Conservation (phyloP, 2,329 filamentous ascomycete genomes). For the Colletotrichum tamarilloi region DNA sequence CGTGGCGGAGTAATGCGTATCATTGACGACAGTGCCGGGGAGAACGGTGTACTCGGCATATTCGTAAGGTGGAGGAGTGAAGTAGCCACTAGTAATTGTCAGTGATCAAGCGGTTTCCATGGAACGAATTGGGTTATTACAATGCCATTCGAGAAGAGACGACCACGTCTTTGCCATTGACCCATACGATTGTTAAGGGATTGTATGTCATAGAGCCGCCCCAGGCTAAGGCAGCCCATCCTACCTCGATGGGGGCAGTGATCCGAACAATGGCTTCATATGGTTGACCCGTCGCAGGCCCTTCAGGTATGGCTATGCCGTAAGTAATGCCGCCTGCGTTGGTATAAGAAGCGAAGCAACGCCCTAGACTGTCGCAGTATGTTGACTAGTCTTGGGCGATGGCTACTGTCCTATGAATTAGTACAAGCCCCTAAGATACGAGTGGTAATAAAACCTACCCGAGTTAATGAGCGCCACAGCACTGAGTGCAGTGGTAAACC, state of each 20-base stretch:
- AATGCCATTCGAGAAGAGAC: constrained; percentile 50
- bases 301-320: constrained; percentile 50
- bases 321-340: constrained; percentile 42
- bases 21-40: constrained; percentile 47
- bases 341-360: constrained; percentile 41
- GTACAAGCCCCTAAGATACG: too few relatives aligned
- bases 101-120: not conserved
- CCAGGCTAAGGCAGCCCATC: constrained; percentile 58
- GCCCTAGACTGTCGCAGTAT: constrained; percentile 38
- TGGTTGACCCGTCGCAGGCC: constrained; percentile 39
- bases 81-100: constrained; percentile 46
- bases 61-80: constrained; percentile 44
- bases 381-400: constrained; percentile 21
- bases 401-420: not conserved
- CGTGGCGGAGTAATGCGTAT: constrained; percentile 49
- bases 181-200: constrained; percentile 55
- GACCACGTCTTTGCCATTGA: constrained; percentile 50
- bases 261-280: constrained; percentile 57
- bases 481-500: constrained; percentile 1
- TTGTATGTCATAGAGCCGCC: constrained; percentile 57
- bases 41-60: constrained; percentile 48
- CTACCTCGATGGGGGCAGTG: constrained; percentile 50
- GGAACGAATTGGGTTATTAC: constrained; percentile 38
- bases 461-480: constrained; percentile 26
- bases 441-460: constrained; percentile 16